These are phyloP conservation scores for Trichoderma brevicompactum DNA, from an alignment of 2,329 filamentous ascomycete species.

Conservation along the genomic window DNA sequence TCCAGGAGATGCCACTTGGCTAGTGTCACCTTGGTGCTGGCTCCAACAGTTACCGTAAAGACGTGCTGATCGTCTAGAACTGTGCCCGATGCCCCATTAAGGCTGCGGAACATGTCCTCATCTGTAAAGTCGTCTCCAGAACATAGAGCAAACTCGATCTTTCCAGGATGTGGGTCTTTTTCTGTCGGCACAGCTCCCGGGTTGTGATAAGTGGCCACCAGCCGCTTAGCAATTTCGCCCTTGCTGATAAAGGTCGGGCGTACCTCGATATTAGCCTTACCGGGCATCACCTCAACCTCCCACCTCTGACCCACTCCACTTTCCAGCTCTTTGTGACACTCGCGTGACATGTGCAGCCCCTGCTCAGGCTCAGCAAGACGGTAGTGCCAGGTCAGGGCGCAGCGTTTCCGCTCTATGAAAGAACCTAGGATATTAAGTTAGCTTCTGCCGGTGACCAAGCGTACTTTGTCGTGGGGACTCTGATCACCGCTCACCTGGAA, in stretches of 20 bases:
- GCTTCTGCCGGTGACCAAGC: not conserved
- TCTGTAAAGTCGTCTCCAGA: constrained; percentile 96
- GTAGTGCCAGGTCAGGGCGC: constrained; percentile 97
- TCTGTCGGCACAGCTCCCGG: constrained; percentile 51
- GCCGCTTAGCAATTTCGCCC: constrained; percentile 86
- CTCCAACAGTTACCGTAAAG: constrained; percentile 90
- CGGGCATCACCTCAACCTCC: constrained; percentile 95
- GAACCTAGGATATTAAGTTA: constrained; percentile 60
- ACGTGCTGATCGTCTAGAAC: constrained; percentile 66
- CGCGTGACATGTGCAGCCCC: constrained; percentile 75
- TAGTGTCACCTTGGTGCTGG: constrained; percentile 87
- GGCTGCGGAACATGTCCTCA: constrained; percentile 92
- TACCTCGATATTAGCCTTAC: constrained; percentile 96
- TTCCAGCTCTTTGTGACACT: constrained; percentile 83
- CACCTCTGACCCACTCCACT: constrained; percentile 74
- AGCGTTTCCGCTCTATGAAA: constrained; percentile 92
- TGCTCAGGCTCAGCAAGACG: constrained; percentile 86
- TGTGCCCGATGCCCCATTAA: constrained; percentile 62
- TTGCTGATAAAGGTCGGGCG: constrained; percentile 98
- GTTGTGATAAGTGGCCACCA: constrained; percentile 74
- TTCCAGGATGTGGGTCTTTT: constrained; percentile 50
- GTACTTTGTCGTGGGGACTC: not conserved
- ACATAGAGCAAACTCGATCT: constrained; percentile 86
- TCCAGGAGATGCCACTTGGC: constrained; percentile 90
- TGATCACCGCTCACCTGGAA: constrained; percentile 65